Conservation (phyloP, 106 monocot genomes). For the Platanthera guangdongensis region DNA sequence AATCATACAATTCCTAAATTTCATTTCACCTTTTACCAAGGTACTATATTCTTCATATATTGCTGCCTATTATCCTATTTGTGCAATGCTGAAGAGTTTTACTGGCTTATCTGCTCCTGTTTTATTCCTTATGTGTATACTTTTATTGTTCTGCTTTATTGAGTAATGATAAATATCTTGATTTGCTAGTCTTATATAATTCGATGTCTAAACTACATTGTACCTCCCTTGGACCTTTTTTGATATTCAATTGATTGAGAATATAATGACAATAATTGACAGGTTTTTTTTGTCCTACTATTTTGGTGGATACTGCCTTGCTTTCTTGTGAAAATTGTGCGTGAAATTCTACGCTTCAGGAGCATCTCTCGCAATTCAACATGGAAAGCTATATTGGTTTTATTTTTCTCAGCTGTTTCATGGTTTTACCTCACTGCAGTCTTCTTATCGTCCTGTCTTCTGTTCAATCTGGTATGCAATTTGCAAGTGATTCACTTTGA, state of each 20-base stretch:
- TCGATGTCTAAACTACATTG: background rate
- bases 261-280: slow-evolving; percentile 9
- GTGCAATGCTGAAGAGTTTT: background rate
- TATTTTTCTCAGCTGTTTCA: slow-evolving; percentile 49
- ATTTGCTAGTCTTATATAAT: background rate
- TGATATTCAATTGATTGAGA: background rate
- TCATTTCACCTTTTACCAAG: background rate
- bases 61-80: background rate
- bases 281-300: slow-evolving; percentile 50
- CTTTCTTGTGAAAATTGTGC: slow-evolving; percentile 41
- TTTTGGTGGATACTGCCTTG: slow-evolving; percentile 70
- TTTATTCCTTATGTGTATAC: background rate
- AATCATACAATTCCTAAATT: background rate
- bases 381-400: slow-evolving; percentile 38
- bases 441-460: slow-evolving; percentile 48
- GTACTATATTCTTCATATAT: background rate
- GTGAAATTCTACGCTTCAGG: slow-evolving; percentile 40
- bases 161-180: background rate
- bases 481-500: slow-evolving; percentile 87
- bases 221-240: background rate
- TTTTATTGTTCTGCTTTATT: background rate
- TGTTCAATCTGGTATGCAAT: slow-evolving; percentile 77
- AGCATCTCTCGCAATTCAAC: slow-evolving; percentile 30
- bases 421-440: slow-evolving; percentile 70
- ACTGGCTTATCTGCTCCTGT: background rate